Evolutionary conservation across 148 eudicot species (phyloP), one percentile per base, ranked within the genome.

Genomic region (Hydrangea macrophylla): DNA sequence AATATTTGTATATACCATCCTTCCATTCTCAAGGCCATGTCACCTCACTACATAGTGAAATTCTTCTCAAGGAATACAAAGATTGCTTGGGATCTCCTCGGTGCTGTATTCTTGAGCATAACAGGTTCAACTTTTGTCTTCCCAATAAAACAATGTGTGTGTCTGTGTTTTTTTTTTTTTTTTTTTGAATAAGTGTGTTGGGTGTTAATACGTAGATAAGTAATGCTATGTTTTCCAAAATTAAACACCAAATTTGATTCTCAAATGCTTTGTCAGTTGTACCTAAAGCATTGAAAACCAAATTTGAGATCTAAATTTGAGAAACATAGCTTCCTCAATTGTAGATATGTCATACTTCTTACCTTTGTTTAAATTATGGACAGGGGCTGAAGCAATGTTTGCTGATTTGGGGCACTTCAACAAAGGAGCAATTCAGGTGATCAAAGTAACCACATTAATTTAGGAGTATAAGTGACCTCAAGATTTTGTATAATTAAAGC

Each of bases 301-400:
- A n/a, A n/a, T n/a, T n/a, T n/a, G n/a, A n/a, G n/a, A n/a, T n/a
- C n/a, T n/a, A n/a, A n/a, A n/a, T n/a, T n/a, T n/a, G n/a, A n/a
- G n/a, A n/a, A n/a, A n/a, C 39, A 65, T 23, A 18, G 53, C 8
- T 48, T n/a, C n/a, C n/a, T n/a, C 22, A 15, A n/a, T 48, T 48
- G 2, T 3, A 15, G 17, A 48, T 48, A n/a, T n/a, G n/a, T n/a
- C n/a, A n/a, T n/a, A n/a, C n/a, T 18, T 42, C 48, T 0, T 12
- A 12, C 11, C 53, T 48, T n/a, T 48, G 23, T 15, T n/a, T 48
- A 18, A 18, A 48, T 48, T 17, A 48, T 48, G 61, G n/a, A 37
- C 70, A 74, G 85, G 85, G 8, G 80, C 82, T 36, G 85, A 82
- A 58, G 82, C 85, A 7, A 68, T 82, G 75, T 82, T 82, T 78